Base-by-base conservation (phyloP, 768 basidiomycete genomes). In the Lepiota subincarnata region DNA sequence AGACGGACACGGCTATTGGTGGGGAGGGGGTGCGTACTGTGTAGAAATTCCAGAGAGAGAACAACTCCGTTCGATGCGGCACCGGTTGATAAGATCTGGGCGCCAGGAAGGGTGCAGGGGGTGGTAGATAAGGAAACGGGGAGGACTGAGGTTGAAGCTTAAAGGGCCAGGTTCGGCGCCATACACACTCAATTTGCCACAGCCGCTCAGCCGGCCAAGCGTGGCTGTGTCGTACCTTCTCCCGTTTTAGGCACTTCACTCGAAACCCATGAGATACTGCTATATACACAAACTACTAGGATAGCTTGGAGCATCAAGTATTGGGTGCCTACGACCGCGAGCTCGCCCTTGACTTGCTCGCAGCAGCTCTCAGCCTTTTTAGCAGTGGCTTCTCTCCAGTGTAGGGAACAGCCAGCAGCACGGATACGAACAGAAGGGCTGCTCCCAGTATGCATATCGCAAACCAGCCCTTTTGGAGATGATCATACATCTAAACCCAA, bases 401-500 rank as follows among this genome's bases (percentile, higher is more conserved):
- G 56, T 67, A 83, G 36, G 68, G 71, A 42, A 76, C 66, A 0
- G 73, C 64, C 8, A 84, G 64, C 1, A 73, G 14, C 36, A 75
- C 46, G 41, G 59, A 74, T 60, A 75, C 26, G 12, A 62, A 48
- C 22, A 82, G 65, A 8, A 84, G 54, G 2, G 71, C 76, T 2
- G 72, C 66, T 11, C 73, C 70, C 12, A 87, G 62, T 20, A 79
- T 59, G 56, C 77, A 83, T 6, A 89, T 62, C 12, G 74, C 79
- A 44, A 75, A 67, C 87, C 87, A 89, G 6, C 87, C 87, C 13
- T 72, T 66, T 26, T 53, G 64, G 28, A 75, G 55, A 62, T 77
- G 77, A 55, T 80, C 78, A 58, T 86, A 88, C 20, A 89, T 73
- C 85, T 89, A 35, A 7, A 57, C 47, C 46, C 54, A 16, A 46